These are phyloP conservation scores for Eucalyptus melliodora DNA, from an alignment of 345 rosid genomes.

Conservation along the genomic window DNA sequence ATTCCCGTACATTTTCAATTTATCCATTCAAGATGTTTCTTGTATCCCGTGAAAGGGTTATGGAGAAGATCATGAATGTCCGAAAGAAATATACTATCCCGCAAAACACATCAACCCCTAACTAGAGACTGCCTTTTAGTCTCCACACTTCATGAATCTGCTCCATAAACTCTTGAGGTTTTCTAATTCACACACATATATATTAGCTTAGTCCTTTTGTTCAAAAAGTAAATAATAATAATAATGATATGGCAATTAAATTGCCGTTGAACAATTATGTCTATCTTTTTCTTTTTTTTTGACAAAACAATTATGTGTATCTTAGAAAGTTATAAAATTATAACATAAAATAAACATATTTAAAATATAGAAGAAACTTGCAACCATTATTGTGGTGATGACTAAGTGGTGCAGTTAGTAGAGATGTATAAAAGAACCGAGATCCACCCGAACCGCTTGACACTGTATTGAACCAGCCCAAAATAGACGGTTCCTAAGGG, in stretches of 20 bases:
- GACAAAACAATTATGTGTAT: not conserved
- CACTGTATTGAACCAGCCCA: accelerated
- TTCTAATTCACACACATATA: too few relatives aligned
- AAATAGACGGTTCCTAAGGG: accelerated
- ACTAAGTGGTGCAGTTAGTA: accelerated
- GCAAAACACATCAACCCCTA: too few relatives aligned
- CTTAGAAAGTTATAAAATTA: not conserved
- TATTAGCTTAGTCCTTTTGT: not conserved
- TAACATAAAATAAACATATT: not conserved
- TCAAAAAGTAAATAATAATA: not conserved
- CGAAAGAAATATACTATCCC: too few relatives aligned
- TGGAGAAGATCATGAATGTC: too few relatives aligned
- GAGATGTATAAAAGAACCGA: accelerated
- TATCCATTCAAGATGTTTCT: not conserved
- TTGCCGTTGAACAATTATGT: not conserved
- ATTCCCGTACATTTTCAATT: not conserved
- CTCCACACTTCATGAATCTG: too few relatives aligned
- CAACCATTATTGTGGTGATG: not conserved
- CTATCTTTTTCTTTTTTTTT: too few relatives aligned
- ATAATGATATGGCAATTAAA: not conserved
- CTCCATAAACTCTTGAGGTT: too few relatives aligned
- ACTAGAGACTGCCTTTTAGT: too few relatives aligned
- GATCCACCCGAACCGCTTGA: accelerated
- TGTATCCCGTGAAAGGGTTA: too few relatives aligned
- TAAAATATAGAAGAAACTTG: not conserved